Percentiles rank a stretch among this genome's conserved stretches.
Conservation (phyloP, 1,284 basidiomycete genomes). For the Ganoderma sp. region DNA sequence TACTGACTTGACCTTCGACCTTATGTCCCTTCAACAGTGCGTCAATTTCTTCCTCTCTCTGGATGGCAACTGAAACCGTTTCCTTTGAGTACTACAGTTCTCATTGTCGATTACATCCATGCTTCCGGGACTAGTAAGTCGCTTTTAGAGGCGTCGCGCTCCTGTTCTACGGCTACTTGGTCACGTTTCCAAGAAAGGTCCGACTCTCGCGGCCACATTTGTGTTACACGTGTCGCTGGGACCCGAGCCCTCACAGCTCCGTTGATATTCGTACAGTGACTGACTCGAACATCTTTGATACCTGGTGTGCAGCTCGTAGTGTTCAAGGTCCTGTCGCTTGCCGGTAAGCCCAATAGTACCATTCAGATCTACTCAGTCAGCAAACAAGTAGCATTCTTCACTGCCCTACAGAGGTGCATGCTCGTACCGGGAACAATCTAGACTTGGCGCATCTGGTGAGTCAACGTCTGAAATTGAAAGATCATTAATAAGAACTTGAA, state of each 20-base stretch:
- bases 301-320: not conserved
- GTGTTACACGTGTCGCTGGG: not conserved
- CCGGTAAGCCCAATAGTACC: not conserved
- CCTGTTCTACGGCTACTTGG: conserved; percentile 15
- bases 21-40: too few relatives aligned
- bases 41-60: not conserved
- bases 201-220: not conserved
- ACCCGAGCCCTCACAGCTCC: conserved; percentile 16
- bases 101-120: conserved; percentile 22
- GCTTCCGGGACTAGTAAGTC: conserved; percentile 21
- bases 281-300: not conserved
- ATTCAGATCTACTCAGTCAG: too few relatives aligned
- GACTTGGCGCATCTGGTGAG: not conserved
- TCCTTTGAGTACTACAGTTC: not conserved
- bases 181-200: conserved; percentile 12
- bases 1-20: too few relatives aligned
- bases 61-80: not conserved
- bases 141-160: not conserved
- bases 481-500: not conserved
- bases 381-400: conserved; percentile 6
- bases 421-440: conserved; percentile 15
- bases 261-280: not conserved
- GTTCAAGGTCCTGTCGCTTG: conserved; percentile 1
- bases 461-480: not conserved
- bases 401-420: conserved; percentile 17